phyloP scores from a whole-genome alignment of 129 eudicot genomes.

The Saussurea involucrata region DNA sequence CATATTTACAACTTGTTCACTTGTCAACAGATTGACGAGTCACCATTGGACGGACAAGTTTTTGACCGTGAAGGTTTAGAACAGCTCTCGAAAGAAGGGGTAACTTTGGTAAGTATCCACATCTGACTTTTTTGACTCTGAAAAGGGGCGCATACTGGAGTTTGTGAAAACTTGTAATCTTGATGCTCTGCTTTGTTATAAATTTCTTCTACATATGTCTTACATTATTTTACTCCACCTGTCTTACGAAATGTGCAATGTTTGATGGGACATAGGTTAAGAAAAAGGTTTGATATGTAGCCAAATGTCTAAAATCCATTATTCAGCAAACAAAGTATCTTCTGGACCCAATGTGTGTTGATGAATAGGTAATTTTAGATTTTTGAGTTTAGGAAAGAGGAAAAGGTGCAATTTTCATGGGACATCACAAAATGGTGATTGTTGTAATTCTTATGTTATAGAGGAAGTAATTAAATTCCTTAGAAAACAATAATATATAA shows the following conservation, averaged over 20 bases:
- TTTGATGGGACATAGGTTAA: background rate
- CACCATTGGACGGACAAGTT: conserved; percentile 86
- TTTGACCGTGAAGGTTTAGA: conserved; percentile 92
- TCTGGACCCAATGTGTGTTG: background rate
- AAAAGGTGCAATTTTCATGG: background rate
- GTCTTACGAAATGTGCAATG: background rate
- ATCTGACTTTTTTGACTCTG: background rate
- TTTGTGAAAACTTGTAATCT: background rate
- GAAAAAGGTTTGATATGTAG: background rate
- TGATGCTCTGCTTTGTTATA: background rate
- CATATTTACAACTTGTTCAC: background rate
- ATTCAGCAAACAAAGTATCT: background rate
- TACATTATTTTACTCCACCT: background rate
- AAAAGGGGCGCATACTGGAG: background rate
- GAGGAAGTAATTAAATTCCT: conserved; percentile 4
- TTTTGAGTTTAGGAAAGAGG: background rate
- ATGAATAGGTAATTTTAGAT: background rate
- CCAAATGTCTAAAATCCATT: background rate
- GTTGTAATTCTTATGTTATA: background rate
- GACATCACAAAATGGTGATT: background rate
- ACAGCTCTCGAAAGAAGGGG: conserved; percentile 96
- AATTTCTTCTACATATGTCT: background rate
- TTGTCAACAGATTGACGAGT: conserved; percentile 79
- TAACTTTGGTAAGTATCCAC: conserved; percentile 62
- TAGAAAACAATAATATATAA: background rate